Evolutionary conservation across 2,329 filamentous ascomycete genomes (phyloP).

Genomic region (Achaetomium macrosporum): DNA sequence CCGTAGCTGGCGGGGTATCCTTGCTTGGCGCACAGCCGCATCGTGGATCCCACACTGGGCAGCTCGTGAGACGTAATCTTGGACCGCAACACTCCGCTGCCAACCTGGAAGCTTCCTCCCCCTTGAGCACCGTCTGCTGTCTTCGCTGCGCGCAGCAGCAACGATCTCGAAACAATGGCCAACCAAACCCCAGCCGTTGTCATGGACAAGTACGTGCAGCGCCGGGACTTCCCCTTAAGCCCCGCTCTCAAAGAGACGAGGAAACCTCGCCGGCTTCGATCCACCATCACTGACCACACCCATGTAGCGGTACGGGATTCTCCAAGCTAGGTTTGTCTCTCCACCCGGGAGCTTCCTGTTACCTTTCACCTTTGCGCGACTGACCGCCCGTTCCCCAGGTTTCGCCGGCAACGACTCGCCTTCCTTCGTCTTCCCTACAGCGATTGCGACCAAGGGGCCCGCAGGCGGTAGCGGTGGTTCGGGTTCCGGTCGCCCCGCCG

Average conservation of each 20-base stretch:
- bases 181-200: conserved; percentile 99
- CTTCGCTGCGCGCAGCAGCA: conserved; percentile 19
- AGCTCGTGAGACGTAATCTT: conserved; percentile 26
- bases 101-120: conserved; percentile 9
- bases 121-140: conserved; percentile 4
- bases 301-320: conserved; percentile 88
- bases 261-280: conserved; percentile 19
- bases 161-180: conserved; percentile 61
- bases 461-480: conserved; percentile 65
- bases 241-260: conserved; percentile 22
- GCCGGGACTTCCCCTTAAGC: conserved; percentile 19
- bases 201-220: conserved; percentile 86
- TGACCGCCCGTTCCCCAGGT: conserved; percentile 48
- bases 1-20: conserved; percentile 19
- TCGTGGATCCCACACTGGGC: conserved; percentile 13
- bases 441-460: conserved; percentile 88
- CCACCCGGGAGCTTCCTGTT: not conserved
- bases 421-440: conserved; percentile 98
- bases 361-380: conserved; percentile 15
- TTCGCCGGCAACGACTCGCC: conserved; percentile 99
- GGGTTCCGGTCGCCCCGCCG: conserved; percentile 80
- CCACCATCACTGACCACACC: conserved; percentile 33
- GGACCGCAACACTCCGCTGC: conserved; percentile 21
- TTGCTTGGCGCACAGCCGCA: conserved; percentile 23
- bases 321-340: conserved; percentile 82